phyloP scores from a whole-genome alignment of 768 basidiomycete genomes.

The Obba rivulosa region DNA sequence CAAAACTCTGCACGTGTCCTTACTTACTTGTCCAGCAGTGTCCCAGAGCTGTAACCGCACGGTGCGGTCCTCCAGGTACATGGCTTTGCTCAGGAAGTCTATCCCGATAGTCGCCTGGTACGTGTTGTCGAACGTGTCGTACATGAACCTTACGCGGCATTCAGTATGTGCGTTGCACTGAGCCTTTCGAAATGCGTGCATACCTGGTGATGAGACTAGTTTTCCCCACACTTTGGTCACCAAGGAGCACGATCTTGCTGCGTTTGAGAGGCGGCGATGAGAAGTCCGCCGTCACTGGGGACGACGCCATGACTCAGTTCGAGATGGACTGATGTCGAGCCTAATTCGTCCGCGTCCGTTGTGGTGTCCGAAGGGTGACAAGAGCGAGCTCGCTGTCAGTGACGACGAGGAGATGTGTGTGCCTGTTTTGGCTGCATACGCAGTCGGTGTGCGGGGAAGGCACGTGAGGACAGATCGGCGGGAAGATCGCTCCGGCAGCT shows the following conservation, averaged over 20 bases:
- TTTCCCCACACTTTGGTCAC: conserved; percentile 98
- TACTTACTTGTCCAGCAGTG: conserved; percentile 84
- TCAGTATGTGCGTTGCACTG: background rate
- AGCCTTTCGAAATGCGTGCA: conserved; percentile 17
- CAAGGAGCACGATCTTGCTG: conserved; percentile 93
- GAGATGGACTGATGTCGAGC: background rate
- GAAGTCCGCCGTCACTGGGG: conserved; percentile 77
- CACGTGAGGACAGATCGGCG: conserved; percentile 11
- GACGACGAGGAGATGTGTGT: conserved; percentile 11
- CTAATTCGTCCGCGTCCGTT: background rate
- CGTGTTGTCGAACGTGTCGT: conserved; percentile 99
- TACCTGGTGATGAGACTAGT: conserved; percentile 96
- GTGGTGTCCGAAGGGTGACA: background rate
- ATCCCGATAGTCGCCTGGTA: conserved; percentile 98
- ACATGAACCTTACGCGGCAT: conserved; percentile 75
- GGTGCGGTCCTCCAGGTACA: conserved; percentile 98
- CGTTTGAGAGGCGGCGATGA: conserved; percentile 88
- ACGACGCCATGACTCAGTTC: conserved; percentile 30
- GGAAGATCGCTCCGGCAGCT: background rate
- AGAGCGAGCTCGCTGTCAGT: conserved; percentile 9
- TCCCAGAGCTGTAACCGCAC: conserved; percentile 98
- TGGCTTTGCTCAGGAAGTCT: conserved; percentile 99
- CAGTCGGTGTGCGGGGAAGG: background rate
- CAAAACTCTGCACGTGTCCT: background rate
- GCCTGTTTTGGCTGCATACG: conserved; percentile 5